Percentiles rank a stretch among this genome's conserved stretches.
Conservation (phyloP, 176 grass and related monocot species). For the Oryza nivara region DNA sequence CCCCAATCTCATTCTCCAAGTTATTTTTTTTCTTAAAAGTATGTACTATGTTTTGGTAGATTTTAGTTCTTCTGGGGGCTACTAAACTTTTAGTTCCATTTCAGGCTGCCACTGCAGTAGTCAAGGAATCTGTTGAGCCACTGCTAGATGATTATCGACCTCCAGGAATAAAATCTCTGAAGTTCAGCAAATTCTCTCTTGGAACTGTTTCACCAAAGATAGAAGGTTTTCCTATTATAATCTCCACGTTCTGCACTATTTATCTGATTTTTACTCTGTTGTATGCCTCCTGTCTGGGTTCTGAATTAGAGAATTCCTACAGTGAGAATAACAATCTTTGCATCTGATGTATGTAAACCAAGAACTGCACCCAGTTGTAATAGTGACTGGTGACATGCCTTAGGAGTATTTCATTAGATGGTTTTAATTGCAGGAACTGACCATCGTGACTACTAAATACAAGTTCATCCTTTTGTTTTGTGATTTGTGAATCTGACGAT, state of each 20-base stretch:
- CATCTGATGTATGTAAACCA: not conserved
- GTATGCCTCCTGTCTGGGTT: conserved; percentile 11
- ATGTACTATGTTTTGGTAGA: conserved; percentile 8
- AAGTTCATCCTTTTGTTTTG: not conserved
- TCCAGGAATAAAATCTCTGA: conserved; percentile 92
- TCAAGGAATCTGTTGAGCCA: conserved; percentile 90
- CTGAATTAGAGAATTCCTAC: not conserved
- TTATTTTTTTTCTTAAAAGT: not conserved
- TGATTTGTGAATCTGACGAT: not conserved
- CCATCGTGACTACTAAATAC: not conserved
- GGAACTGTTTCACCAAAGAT: conserved; percentile 94
- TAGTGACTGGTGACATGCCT: not conserved
- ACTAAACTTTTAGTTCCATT: conserved; percentile 41
- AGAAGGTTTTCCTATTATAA: conserved; percentile 68
- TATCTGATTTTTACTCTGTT: conserved; percentile 16
- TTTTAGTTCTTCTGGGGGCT: conserved; percentile 38
- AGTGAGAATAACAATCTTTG: not conserved
- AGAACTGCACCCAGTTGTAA: not conserved
- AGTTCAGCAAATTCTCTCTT: conserved; percentile 97
- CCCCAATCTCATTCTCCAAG: not conserved
- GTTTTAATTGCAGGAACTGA: conserved; percentile 3
- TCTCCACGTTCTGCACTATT: conserved; percentile 9
- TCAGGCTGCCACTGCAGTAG: conserved; percentile 74
- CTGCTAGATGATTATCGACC: conserved; percentile 94
- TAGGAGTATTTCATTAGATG: not conserved